phyloP scores from a whole-genome alignment of 1,139 yeast genomes.

The Yamadazyma dendronema region DNA sequence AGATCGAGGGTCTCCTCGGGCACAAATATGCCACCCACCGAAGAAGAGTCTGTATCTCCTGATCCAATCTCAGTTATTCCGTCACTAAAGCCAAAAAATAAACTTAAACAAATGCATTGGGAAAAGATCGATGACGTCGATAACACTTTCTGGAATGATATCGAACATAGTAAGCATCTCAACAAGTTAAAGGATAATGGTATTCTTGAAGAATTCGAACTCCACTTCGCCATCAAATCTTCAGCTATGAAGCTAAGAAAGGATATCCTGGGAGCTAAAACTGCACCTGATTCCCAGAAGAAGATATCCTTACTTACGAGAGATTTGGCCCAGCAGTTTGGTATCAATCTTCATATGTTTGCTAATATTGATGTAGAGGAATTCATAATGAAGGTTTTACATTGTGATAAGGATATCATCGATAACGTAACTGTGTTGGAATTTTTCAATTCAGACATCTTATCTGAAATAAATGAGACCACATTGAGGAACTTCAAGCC shows the following conservation, averaged over 20 bases:
- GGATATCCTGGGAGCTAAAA: constrained; percentile 14
- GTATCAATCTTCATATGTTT: constrained; percentile 85
- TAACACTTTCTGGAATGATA: constrained; percentile 79
- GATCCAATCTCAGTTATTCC: constrained; percentile 4
- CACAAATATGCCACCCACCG: background rate
- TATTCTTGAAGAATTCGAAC: constrained; percentile 73
- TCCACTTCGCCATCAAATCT: constrained; percentile 67
- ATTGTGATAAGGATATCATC: constrained; percentile 70
- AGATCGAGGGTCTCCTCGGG: background rate
- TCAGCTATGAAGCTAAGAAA: constrained; percentile 42
- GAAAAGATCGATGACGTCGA: constrained; percentile 71
- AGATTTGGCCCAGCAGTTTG: constrained; percentile 83
- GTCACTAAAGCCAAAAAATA: constrained; percentile 49
- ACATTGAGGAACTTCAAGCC: constrained; percentile 69
- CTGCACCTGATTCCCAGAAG: constrained; percentile 11
- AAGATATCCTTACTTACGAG: constrained; percentile 68
- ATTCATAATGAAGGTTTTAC: constrained; percentile 62
- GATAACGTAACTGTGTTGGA: constrained; percentile 73
- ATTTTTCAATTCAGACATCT: constrained; percentile 71
- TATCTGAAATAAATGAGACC: constrained; percentile 69
- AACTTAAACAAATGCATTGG: constrained; percentile 94
- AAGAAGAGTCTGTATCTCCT: background rate
- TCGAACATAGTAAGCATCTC: constrained; percentile 46
- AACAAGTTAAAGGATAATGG: constrained; percentile 66
- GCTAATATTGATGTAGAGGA: constrained; percentile 60